phyloP scores from a whole-genome alignment of 1,139 yeast species.

The Kodamaea sp. region DNA sequence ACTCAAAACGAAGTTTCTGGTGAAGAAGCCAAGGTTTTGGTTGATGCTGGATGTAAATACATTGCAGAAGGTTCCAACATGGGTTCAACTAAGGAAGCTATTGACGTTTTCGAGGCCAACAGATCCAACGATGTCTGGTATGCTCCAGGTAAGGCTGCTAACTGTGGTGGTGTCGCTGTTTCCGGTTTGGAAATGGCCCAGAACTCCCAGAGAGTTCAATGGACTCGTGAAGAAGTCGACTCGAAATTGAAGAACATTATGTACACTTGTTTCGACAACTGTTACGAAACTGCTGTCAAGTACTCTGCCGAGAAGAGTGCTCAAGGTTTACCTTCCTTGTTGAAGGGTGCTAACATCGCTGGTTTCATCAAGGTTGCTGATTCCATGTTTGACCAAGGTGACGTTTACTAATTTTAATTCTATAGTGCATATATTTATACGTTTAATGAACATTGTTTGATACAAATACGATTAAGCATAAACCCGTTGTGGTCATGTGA shows the following conservation, averaged over 20 bases:
- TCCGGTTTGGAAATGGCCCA: slow-evolving; percentile 99
- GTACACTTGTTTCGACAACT: slow-evolving; percentile 90
- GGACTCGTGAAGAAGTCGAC: slow-evolving; percentile 22
- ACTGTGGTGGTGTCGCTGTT: slow-evolving; percentile 99
- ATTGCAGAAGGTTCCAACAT: slow-evolving; percentile 99
- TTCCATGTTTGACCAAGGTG: slow-evolving; percentile 98
- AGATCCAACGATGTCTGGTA: slow-evolving; percentile 88
- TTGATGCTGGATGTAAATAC: slow-evolving; percentile 88
- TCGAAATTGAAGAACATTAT: slow-evolving; percentile 56
- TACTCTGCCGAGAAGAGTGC: slow-evolving; percentile 73
- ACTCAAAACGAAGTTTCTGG: slow-evolving; percentile 98
- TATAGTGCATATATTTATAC: slow-evolving; percentile 9
- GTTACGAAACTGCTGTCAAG: slow-evolving; percentile 81
- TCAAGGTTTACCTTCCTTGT: slow-evolving; percentile 76
- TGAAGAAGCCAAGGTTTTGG: slow-evolving; percentile 92
- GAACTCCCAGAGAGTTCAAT: slow-evolving; percentile 84
- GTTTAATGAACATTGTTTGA: slow-evolving; percentile 3
- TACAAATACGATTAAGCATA: too few relatives aligned
- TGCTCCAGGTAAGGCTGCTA: slow-evolving; percentile 99
- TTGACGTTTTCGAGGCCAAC: slow-evolving; percentile 87
- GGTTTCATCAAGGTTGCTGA: slow-evolving; percentile 98
- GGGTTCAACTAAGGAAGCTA: slow-evolving; percentile 99
- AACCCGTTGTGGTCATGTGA: too few relatives aligned
- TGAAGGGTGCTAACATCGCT: slow-evolving; percentile 98
- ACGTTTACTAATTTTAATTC: slow-evolving; percentile 50